Evolutionary conservation across 331 rosid species (phyloP).

Genomic region (Pyracantha coccinea): DNA sequence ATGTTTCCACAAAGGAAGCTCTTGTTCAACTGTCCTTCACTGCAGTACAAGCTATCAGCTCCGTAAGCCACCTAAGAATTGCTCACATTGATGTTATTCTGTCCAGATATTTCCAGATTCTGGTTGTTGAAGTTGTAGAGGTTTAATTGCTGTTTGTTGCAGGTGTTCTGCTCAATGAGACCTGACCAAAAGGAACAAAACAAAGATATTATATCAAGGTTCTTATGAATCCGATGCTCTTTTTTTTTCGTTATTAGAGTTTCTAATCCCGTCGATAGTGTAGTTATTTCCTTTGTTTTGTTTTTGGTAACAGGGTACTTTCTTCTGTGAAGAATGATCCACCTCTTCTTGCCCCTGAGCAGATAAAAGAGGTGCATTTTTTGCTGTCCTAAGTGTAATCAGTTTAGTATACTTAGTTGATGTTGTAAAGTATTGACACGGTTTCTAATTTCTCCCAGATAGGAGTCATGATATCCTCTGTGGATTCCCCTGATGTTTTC

Average conservation of each 20-base stretch:
- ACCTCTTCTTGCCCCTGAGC: slow-evolving; percentile 43
- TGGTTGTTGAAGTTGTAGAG: neutral
- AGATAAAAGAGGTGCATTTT: slow-evolving; percentile 59
- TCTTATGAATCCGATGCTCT: neutral
- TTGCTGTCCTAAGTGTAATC: slow-evolving; percentile 4
- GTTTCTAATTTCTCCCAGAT: slow-evolving; percentile 38
- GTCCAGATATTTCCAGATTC: neutral
- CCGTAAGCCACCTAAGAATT: slow-evolving; percentile 42
- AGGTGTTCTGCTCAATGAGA: slow-evolving; percentile 65
- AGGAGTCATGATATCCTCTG: slow-evolving; percentile 41
- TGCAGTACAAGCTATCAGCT: slow-evolving; percentile 43
- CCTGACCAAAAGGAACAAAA: slow-evolving; percentile 36
- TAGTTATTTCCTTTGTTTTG: slow-evolving; percentile 18
- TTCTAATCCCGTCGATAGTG: neutral
- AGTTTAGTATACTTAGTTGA: slow-evolving; percentile 9
- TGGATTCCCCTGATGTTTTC: slow-evolving; percentile 25
- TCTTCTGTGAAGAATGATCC: slow-evolving; percentile 38
- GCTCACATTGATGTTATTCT: neutral
- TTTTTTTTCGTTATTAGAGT: neutral
- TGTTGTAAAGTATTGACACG: slow-evolving; percentile 22
- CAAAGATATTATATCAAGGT: slow-evolving; percentile 52
- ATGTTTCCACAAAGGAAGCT: slow-evolving; percentile 36
- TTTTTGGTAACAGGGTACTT: slow-evolving; percentile 53
- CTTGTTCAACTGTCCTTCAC: slow-evolving; percentile 33
- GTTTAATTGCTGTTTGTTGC: slow-evolving; percentile 1